These are phyloP conservation scores for Neofusicoccum sp. DNA, from an alignment of 2,329 filamentous ascomycete species.

Conservation along the genomic window DNA sequence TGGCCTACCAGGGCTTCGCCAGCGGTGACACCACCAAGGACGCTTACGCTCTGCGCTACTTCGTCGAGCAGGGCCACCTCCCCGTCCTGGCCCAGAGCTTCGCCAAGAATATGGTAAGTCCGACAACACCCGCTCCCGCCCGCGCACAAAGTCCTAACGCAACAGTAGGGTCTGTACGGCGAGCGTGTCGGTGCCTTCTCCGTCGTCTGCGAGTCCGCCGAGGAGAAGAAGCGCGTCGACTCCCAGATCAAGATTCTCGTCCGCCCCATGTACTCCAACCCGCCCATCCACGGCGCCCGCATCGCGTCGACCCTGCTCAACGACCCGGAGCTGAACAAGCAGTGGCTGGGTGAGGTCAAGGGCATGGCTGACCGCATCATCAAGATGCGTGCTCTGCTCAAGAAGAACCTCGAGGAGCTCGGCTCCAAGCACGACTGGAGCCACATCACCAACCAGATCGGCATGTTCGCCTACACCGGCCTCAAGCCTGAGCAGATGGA, in stretches of 20 bases:
- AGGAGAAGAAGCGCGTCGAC: constrained; percentile 94
- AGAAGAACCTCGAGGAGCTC: constrained; percentile 91
- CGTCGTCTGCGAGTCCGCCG: constrained; percentile 78
- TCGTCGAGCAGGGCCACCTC: constrained; percentile 88
- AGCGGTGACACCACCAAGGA: constrained; percentile 90
- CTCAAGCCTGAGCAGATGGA: constrained; percentile 91
- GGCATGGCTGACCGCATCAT: constrained; percentile 99
- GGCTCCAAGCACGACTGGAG: constrained; percentile 98
- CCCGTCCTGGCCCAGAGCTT: constrained; percentile 90
- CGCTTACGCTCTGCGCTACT: constrained; percentile 90
- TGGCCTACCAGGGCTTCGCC: constrained; percentile 99
- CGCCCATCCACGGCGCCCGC: constrained; percentile 92
- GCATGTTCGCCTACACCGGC: constrained; percentile 99
- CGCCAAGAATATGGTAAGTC: constrained; percentile 94
- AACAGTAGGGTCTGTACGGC: constrained; percentile 81
- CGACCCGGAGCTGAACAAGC: constrained; percentile 78
- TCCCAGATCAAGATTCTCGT: constrained; percentile 99
- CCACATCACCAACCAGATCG: constrained; percentile 95
- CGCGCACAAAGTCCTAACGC: constrained; percentile 22
- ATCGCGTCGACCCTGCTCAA: constrained; percentile 92
- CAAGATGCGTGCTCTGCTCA: constrained; percentile 92
- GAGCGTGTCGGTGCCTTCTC: constrained; percentile 98
- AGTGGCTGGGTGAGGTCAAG: constrained; percentile 97
- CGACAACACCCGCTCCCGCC: background rate
- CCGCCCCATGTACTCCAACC: constrained; percentile 97